Conservation (phyloP, 1,284 basidiomycete species). For the Ceratobasidium sp. region DNA sequence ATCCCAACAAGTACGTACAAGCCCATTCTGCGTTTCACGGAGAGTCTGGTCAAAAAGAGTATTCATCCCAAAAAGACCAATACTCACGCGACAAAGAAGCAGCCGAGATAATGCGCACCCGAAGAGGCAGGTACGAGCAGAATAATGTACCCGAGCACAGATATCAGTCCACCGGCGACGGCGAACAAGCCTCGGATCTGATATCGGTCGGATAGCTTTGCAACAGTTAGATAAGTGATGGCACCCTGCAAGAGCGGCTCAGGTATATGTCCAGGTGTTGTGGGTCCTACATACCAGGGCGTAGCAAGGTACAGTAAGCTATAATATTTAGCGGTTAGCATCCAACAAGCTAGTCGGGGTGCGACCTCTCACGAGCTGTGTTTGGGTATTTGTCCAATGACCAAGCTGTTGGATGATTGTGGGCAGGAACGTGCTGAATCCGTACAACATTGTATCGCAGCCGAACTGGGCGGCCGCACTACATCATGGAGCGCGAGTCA, state of each 20-base stretch:
- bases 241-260: not conserved
- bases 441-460: conserved; percentile 49
- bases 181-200: conserved; percentile 31
- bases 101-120: conserved; percentile 20
- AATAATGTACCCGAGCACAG: conserved; percentile 45
- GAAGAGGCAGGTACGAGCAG: conserved; percentile 36
- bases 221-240: conserved; percentile 26
- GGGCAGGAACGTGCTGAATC: conserved; percentile 50
- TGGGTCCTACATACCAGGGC: conserved; percentile 20
- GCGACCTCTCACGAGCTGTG: conserved; percentile 16
- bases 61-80: not conserved
- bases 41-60: not conserved
- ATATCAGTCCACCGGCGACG: conserved; percentile 30
- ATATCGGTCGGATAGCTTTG: conserved; percentile 30
- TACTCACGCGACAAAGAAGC: conserved; percentile 47
- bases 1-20: conserved; percentile 48
- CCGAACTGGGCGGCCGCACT: conserved; percentile 35
- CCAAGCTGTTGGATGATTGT: conserved; percentile 50
- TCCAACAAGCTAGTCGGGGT: not conserved
- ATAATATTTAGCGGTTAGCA: too few species aligned
- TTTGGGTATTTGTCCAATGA: conserved; percentile 27
- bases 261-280: not conserved
- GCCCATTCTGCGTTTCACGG: conserved; percentile 23
- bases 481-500: not conserved
- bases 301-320: conserved; percentile 48